Evolutionary conservation across 352 stramenopile genomes (phyloP), one percentile per base, ranked within the genome.

Genomic region (Phytophthora pinifolia): DNA sequence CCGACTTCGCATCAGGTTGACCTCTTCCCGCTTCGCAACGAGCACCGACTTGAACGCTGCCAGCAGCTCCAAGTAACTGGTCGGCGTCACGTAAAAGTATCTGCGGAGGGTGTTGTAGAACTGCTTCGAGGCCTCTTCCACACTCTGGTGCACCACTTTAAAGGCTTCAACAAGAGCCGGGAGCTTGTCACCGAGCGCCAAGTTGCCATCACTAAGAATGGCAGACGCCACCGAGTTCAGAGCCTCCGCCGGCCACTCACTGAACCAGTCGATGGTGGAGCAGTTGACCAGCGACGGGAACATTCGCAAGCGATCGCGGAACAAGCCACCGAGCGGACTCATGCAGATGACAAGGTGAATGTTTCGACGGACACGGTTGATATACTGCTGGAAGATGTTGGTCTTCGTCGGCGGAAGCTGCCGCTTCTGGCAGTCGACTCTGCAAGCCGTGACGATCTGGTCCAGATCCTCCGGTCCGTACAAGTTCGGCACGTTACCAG

Each of bases 361-460:
- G 59, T 98, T 98, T 18, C 77, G 76, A 4, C 91, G 76, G 20
- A 98, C 94, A 20, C 91, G 82, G 29, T 94, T 84, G 48, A 98
- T 86, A 64, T 96, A 98, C 70, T 98, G 90, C 48, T 93, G 72
- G 55, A 96, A 98, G 7, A 97, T 97, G 57, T 98, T 98, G 15
- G 96, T 92, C 62, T 97, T 97, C 1, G 92, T 98, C 4, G 92
- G 88, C 3, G 86, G 78, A 25, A 98, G 79, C 25, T 94, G 80
- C 31, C 91, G 86, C 49, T 96, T 97, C 50, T 89, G 76, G 57
- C 92, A 98, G n/a, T 98, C 89, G n/a, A 90, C 79, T 31, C 89
- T 80, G 33, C 89, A 98, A 5, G 87, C 73, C 1, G 73, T 96
- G 33, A 94, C 76, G 61, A 98, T 98, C 42, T 85, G 71, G 30